Conservation (phyloP, 2,329 filamentous ascomycete genomes). For the Stagonosporopsis chrysanthemi region DNA sequence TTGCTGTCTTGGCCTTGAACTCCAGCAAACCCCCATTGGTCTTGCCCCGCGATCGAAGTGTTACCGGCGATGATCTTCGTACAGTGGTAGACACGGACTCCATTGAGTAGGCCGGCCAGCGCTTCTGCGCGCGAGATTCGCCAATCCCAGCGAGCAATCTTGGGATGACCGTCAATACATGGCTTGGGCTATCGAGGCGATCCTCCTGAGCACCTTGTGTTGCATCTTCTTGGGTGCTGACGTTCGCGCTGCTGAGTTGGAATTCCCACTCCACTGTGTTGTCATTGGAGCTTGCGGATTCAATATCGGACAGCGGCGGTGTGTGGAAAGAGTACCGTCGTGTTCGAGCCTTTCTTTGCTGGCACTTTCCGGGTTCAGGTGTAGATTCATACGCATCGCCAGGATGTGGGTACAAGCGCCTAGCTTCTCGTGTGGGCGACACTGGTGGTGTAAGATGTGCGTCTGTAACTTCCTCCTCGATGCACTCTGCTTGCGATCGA, state of each 20-base stretch:
- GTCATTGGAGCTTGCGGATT: background rate
- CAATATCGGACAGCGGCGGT: background rate
- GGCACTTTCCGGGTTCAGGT: background rate
- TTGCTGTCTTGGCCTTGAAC: constrained; percentile 27
- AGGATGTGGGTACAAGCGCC: background rate
- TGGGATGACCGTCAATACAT: background rate
- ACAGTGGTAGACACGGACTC: background rate
- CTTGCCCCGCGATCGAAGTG: constrained; percentile 10
- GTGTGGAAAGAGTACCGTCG: no score
- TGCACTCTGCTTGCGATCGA: background rate
- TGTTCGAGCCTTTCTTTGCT: no score
- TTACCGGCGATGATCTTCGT: background rate
- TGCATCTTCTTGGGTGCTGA: background rate
- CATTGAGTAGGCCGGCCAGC: background rate
- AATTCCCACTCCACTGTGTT: background rate
- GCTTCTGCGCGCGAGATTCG: background rate
- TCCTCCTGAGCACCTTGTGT: background rate
- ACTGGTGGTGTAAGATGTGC: background rate
- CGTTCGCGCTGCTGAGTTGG: background rate
- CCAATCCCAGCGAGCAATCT: background rate
- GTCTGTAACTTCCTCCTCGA: background rate
- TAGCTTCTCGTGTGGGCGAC: background rate
- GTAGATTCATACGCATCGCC: background rate
- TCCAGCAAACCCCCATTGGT: constrained; percentile 32
- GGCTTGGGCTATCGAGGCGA: background rate